A percentile compares a stretch with the other conserved stretches of the same genome.
These are phyloP conservation scores for Cercospora sp. DNA, from an alignment of 2,329 filamentous ascomycete genomes.

Conservation along the genomic window DNA sequence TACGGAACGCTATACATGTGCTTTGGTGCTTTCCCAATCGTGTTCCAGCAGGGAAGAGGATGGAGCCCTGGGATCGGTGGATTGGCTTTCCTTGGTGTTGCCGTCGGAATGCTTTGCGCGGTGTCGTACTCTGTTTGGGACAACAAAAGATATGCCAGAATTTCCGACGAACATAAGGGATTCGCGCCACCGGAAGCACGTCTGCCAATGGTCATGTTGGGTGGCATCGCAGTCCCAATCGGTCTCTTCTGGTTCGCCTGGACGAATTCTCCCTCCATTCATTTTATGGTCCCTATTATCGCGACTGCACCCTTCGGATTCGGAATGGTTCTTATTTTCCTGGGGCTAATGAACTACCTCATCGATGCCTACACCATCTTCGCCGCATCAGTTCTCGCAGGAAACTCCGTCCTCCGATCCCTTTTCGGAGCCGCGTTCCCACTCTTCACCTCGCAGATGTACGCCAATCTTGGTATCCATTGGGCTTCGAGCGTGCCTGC, in stretches of 20 bases:
- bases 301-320: constrained; percentile 57
- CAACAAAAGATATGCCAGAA: constrained; percentile 56
- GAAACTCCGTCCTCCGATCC: constrained; percentile 77
- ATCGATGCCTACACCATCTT: constrained; percentile 67
- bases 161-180: constrained; percentile 51
- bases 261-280: constrained; percentile 59
- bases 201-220: constrained; percentile 62
- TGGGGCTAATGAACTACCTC: constrained; percentile 66
- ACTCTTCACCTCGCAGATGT: constrained; percentile 70
- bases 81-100: constrained; percentile 67
- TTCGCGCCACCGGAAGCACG: constrained; percentile 66
- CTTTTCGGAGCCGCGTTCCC: constrained; percentile 78
- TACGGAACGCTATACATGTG: constrained; percentile 51
- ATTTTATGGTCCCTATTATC: constrained; percentile 57
- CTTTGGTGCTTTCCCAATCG: constrained; percentile 54
- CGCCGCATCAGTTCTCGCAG: constrained; percentile 68
- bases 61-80: constrained; percentile 62
- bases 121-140: constrained; percentile 55
- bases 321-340: constrained; percentile 65
- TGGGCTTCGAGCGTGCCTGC: constrained; percentile 74
- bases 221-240: constrained; percentile 61
- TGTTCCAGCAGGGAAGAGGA: constrained; percentile 60
- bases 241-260: constrained; percentile 68
- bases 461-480: constrained; percentile 53
- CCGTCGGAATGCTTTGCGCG: constrained; percentile 64